Percentiles rank a stretch among this genome's conserved stretches.
These are phyloP conservation scores for Phytophthora citricola DNA, from an alignment of 352 stramenopile genomes.

Conservation along the genomic window DNA sequence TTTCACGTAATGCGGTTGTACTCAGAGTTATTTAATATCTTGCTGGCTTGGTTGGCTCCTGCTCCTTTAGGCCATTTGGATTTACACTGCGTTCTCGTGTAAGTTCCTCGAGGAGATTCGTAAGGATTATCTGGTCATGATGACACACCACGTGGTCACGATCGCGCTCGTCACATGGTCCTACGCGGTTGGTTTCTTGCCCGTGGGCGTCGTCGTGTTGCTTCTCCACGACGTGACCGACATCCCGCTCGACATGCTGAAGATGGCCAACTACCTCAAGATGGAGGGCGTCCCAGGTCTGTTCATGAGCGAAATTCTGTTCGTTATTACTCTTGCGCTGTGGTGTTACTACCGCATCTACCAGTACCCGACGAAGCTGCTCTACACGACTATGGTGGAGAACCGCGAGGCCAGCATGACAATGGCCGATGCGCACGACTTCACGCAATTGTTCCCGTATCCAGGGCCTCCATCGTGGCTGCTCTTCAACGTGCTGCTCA, in stretches of 20 bases:
- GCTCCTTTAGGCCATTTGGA: constrained; percentile 77
- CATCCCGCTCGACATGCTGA: constrained; percentile 88
- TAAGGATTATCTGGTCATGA: constrained; percentile 92
- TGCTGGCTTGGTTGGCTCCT: background rate
- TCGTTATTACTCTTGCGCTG: constrained; percentile 60
- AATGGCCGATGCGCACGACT: constrained; percentile 72
- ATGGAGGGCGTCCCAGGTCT: constrained; percentile 73
- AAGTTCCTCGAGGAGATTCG: constrained; percentile 90
- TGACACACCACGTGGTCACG: constrained; percentile 90
- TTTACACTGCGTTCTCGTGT: constrained; percentile 90
- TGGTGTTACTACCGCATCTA: constrained; percentile 92
- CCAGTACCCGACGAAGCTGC: constrained; percentile 80
- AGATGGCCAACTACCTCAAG: constrained; percentile 93
- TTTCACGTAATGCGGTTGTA: background rate
- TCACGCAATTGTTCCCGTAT: constrained; percentile 67
- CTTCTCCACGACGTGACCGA: constrained; percentile 90
- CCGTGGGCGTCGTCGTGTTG: constrained; percentile 85
- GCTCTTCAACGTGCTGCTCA: constrained; percentile 83
- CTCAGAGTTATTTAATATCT: too few relatives aligned
- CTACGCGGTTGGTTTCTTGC: constrained; percentile 81
- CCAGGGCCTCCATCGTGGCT: constrained; percentile 83
- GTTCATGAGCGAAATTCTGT: constrained; percentile 81
- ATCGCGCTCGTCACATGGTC: constrained; percentile 88
- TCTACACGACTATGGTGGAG: constrained; percentile 82
- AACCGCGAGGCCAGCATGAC: constrained; percentile 80